Evolutionary conservation across 129 eudicot genomes (phyloP), one percentile per base, ranked within the genome.

Genomic region (Rutidosis leptorrhynchoides): DNA sequence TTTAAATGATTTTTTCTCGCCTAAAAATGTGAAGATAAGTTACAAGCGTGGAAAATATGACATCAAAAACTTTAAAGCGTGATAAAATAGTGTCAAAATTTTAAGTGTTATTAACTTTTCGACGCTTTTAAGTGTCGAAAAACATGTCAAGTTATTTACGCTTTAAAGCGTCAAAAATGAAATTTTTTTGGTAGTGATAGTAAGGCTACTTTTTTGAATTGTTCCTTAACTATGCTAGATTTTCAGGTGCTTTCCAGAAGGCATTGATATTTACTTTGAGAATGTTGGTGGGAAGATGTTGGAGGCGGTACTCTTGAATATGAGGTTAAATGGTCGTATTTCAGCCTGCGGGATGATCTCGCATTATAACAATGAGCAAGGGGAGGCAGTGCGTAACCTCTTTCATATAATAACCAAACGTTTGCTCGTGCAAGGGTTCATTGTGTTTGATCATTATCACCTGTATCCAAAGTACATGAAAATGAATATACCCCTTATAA

Each of bases 201-300:
- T 20, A 22, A 49, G 23, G 1, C 17, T 49, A 17, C 7, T 15
- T 0, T 49, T 19, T 19, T 48, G 9, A 49, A n/a, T 49, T 22
- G 55, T n/a, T 49, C 3, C 3, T 17, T 2, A 54, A 4, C 8
- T 56, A 43, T 45, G n/a, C n/a, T n/a, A 12, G n/a, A n/a, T n/a
- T 19, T 10, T 37, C 60, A 64, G 78, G 65, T 75, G 51, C 69
- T 75, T 76, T 19, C 75, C 80, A 1, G 35, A 61, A 29, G 80
- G 80, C 3, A 76, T 76, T 15, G 80, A 76, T 70, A 76, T 76
- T 7, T 76, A 76, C 69, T 76, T 76, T 42, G 80, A 76, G 16
- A 76, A 62, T 14, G 65, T 76, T 27, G 75, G 80, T 12, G 75
- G 76, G n/a, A 11, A 70, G 67, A 62, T 61, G 75, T 46, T 76